A percentile compares a stretch with the other conserved stretches of the same genome.
Evolutionary conservation across 1,284 basidiomycete species (phyloP).

Genomic region (Rhodotorula sp.): DNA sequence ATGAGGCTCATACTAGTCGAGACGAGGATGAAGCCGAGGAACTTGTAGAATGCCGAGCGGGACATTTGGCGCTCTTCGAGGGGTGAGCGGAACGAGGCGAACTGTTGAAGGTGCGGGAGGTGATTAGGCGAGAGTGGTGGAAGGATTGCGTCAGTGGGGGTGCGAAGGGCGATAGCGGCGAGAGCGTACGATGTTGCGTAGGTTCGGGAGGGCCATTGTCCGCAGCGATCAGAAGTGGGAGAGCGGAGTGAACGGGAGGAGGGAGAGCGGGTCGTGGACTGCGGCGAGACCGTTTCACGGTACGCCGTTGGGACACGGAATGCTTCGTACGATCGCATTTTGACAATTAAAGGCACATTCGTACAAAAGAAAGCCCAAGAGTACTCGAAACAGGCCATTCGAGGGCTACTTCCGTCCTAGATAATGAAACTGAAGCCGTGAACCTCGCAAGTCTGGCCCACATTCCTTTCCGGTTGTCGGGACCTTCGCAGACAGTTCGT

Average conservation of each 20-base stretch:
- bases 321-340: too few species aligned
- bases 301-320: too few species aligned
- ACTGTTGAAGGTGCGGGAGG: conserved; percentile 10
- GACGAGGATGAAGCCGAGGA: conserved; percentile 30
- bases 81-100: conserved; percentile 40
- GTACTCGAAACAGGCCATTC: too few species aligned
- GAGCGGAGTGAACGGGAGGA: too few species aligned
- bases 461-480: not conserved
- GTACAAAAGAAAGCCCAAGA: too few species aligned
- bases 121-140: not conserved
- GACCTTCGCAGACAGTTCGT: not conserved
- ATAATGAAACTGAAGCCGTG: too few species aligned
- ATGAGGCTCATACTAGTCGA: conserved; percentile 14
- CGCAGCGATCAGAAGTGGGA: not conserved
- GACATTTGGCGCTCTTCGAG: conserved; percentile 39
- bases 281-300: too few species aligned
- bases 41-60: conserved; percentile 36
- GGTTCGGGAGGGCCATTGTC: conserved; percentile 35
- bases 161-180: not conserved
- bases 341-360: too few species aligned
- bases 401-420: too few species aligned
- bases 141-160: not conserved
- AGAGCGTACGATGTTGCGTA: conserved; percentile 39
- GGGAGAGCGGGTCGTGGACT: too few species aligned
- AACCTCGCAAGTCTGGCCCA: too few species aligned